Conservation (phyloP, 1,139 yeast species). For the Hyphopichia burtonii region DNA sequence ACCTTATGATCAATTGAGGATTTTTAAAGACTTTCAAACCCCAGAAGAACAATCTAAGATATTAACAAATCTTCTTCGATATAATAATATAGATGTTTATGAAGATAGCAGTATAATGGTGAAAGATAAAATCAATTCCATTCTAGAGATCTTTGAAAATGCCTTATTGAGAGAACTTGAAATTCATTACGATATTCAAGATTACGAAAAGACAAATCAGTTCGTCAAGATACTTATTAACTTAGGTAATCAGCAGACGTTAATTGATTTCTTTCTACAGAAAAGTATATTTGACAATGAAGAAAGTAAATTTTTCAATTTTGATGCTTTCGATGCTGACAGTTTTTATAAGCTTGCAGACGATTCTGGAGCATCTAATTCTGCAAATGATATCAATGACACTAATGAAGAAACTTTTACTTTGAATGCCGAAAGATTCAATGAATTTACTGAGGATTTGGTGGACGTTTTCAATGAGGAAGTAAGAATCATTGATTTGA, state of each 20-base stretch:
- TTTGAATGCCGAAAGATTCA: constrained; percentile 19
- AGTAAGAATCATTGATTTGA: constrained; percentile 34
- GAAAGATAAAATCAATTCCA: constrained; percentile 50
- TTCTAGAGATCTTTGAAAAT: constrained; percentile 72
- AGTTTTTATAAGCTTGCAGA: constrained; percentile 16
- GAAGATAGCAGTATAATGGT: constrained; percentile 34
- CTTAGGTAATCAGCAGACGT: constrained; percentile 42
- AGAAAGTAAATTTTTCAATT: constrained; percentile 29
- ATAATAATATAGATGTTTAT: constrained; percentile 37
- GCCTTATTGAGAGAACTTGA: constrained; percentile 75
- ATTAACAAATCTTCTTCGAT: constrained; percentile 37
- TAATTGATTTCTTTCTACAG: constrained; percentile 47
- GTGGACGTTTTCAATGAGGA: constrained; percentile 37
- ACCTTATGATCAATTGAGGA: constrained; percentile 44
- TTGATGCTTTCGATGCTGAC: constrained; percentile 22
- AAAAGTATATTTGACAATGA: constrained; percentile 44
- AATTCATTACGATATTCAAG: constrained; percentile 51
- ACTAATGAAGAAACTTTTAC: constrained; percentile 6
- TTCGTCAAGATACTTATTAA: constrained; percentile 38
- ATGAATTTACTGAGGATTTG: constrained; percentile 23
- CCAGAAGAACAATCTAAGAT: constrained; percentile 52
- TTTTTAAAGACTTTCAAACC: constrained; percentile 46
- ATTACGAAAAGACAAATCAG: constrained; percentile 35
- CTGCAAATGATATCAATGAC: constrained; percentile 5
- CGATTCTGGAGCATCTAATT: not conserved